These are phyloP conservation scores for Cladosporium austrohemisphaericum DNA, from an alignment of 2,329 filamentous ascomycete genomes.

Conservation along the genomic window DNA sequence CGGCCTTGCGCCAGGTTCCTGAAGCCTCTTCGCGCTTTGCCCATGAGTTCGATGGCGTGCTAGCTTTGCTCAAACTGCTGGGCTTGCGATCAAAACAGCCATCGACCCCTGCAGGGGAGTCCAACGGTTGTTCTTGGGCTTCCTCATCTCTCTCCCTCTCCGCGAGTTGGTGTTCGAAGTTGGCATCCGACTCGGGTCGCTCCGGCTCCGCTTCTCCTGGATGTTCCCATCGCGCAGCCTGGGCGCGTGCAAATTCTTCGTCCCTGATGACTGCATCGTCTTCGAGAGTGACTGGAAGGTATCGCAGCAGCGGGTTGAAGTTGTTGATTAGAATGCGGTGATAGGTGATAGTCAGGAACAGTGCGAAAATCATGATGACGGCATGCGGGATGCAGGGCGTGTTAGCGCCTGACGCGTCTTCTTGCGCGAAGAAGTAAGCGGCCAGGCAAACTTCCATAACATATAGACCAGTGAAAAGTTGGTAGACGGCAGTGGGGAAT, in stretches of 20 bases:
- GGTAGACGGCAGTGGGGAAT: slow-evolving; percentile 89
- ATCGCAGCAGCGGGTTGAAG: slow-evolving; percentile 80
- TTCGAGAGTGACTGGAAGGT: slow-evolving; percentile 90
- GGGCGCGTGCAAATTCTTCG: slow-evolving; percentile 77
- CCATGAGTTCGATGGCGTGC: slow-evolving; percentile 12
- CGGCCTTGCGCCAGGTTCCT: slow-evolving; percentile 16
- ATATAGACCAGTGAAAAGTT: slow-evolving; percentile 91
- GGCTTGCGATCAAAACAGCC: background rate
- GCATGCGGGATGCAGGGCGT: slow-evolving; percentile 70
- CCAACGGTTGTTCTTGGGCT: slow-evolving; percentile 26
- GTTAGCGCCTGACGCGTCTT: slow-evolving; percentile 42
- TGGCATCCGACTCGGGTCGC: slow-evolving; percentile 18
- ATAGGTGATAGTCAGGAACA: slow-evolving; percentile 68
- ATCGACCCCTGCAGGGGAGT: slow-evolving; percentile 44
- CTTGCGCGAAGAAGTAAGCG: slow-evolving; percentile 79
- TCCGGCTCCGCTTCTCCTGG: slow-evolving; percentile 20
- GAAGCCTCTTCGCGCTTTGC: slow-evolving; percentile 14
- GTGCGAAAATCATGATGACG: slow-evolving; percentile 75
- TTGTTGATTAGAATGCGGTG: slow-evolving; percentile 77
- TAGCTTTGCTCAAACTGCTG: background rate
- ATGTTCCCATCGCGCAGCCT: slow-evolving; percentile 33
- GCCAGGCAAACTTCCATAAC: slow-evolving; percentile 89
- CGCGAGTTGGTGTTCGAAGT: slow-evolving; percentile 44
- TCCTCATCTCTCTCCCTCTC: slow-evolving; percentile 38
- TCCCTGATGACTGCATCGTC: slow-evolving; percentile 92